Evolutionary conservation across 805 yeast genomes (phyloP).

Genomic region (Myxozyma melibiosi): DNA sequence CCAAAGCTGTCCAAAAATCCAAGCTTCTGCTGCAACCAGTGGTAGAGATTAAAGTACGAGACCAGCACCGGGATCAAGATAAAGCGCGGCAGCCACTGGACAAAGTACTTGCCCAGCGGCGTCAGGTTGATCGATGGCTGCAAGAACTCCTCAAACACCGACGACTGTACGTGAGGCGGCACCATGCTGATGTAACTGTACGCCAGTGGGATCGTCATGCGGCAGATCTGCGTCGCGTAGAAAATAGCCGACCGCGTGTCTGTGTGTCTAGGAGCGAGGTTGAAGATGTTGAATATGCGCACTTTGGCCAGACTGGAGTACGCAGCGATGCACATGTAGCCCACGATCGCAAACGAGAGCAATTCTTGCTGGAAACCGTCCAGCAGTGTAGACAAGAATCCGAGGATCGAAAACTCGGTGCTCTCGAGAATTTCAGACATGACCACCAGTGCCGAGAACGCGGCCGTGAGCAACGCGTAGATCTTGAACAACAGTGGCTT

Average conservation of each 20-base stretch:
- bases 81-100: constrained; percentile 74
- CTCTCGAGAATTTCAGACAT: constrained; percentile 78
- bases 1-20: constrained; percentile 46
- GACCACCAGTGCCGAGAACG: constrained; percentile 56
- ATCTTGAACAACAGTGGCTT: constrained; percentile 53
- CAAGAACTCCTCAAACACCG: constrained; percentile 67
- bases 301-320: constrained; percentile 66
- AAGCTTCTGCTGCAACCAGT: constrained; percentile 52
- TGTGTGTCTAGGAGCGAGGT: constrained; percentile 67
- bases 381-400: constrained; percentile 47
- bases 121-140: constrained; percentile 77
- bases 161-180: constrained; percentile 46
- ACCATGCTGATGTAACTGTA: constrained; percentile 75
- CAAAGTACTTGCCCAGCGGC: constrained; percentile 69
- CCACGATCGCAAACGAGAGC: constrained; percentile 51
- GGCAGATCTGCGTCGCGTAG: constrained; percentile 76
- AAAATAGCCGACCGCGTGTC: constrained; percentile 76
- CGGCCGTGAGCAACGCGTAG: constrained; percentile 48
- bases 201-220: constrained; percentile 78
- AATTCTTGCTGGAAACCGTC: constrained; percentile 47
- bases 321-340: constrained; percentile 71
- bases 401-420: constrained; percentile 63
- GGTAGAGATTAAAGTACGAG: constrained; percentile 68
- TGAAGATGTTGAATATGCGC: constrained; percentile 74
- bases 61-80: constrained; percentile 69